Evolutionary conservation across 2,329 filamentous ascomycete species (phyloP).

Genomic region (Trichoderma sp.): DNA sequence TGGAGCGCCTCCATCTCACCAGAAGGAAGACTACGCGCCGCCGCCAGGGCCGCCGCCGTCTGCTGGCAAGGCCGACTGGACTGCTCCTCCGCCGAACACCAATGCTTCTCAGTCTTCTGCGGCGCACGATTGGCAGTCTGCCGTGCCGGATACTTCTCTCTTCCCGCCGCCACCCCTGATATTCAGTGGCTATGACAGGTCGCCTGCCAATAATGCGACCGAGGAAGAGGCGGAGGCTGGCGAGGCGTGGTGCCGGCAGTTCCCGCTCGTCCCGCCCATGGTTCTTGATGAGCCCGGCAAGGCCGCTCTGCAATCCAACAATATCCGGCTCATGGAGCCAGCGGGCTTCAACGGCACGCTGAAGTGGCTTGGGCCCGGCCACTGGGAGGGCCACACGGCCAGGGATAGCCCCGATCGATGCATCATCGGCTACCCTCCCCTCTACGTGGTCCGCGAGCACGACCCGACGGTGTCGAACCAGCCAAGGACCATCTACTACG

Average conservation of each 20-base stretch:
- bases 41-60: slow-evolving; percentile 41
- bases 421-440: slow-evolving; percentile 67
- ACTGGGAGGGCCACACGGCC: slow-evolving; percentile 52
- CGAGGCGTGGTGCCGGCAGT: slow-evolving; percentile 64
- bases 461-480: slow-evolving; percentile 52
- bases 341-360: slow-evolving; percentile 52
- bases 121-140: slow-evolving; percentile 69
- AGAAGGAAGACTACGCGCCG: slow-evolving; percentile 34
- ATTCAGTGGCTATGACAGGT: slow-evolving; percentile 63
- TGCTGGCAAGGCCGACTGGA: slow-evolving; percentile 33
- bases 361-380: slow-evolving; percentile 50
- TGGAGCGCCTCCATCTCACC: slow-evolving; percentile 39
- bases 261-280: slow-evolving; percentile 61
- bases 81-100: slow-evolving; percentile 44
- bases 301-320: slow-evolving; percentile 52
- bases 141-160: slow-evolving; percentile 71
- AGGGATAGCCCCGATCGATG: slow-evolving; percentile 60
- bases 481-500: slow-evolving; percentile 68
- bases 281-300: slow-evolving; percentile 50
- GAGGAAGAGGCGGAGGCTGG: slow-evolving; percentile 65
- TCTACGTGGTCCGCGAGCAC: slow-evolving; percentile 65
- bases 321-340: slow-evolving; percentile 59
- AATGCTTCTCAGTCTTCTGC: slow-evolving; percentile 36
- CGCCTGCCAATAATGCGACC: slow-evolving; percentile 70
- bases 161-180: slow-evolving; percentile 73